Percentiles rank a stretch among this genome's conserved stretches.
Evolutionary conservation across 2,329 filamentous ascomycete species (phyloP).

Genomic region (Rutstroemia sp.): DNA sequence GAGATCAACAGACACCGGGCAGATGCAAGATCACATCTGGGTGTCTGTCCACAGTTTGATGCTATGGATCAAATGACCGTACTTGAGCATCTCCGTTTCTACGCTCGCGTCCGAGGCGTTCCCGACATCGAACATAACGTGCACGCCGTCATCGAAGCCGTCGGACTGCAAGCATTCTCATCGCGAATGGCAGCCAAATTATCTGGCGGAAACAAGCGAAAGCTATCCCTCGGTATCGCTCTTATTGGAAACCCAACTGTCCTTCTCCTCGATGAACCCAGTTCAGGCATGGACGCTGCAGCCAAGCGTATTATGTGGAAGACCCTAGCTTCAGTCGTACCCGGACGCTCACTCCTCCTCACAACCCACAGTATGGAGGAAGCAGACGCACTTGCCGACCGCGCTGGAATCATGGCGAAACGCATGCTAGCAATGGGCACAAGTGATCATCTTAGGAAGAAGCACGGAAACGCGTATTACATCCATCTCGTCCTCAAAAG

Average conservation of each 20-base stretch:
- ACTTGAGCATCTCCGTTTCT: conserved; percentile 78
- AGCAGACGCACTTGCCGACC: conserved; percentile 76
- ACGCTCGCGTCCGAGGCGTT: conserved; percentile 77
- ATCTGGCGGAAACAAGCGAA: conserved; percentile 90
- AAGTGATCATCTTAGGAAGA: conserved; percentile 60
- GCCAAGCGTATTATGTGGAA: conserved; percentile 92
- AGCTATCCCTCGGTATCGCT: conserved; percentile 80
- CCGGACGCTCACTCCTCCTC: conserved; percentile 74
- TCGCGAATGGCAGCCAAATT: conserved; percentile 71
- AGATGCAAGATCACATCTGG: conserved; percentile 66
- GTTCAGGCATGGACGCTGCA: conserved; percentile 81
- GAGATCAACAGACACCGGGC: conserved; percentile 68
- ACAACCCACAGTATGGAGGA: conserved; percentile 97
- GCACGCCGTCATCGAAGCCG: conserved; percentile 66
- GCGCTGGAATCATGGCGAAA: conserved; percentile 78
- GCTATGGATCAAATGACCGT: conserved; percentile 87
- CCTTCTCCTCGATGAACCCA: conserved; percentile 82
- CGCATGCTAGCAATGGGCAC: conserved; percentile 81
- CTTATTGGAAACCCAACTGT: conserved; percentile 89
- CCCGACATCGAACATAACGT: conserved; percentile 71
- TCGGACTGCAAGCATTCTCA: conserved; percentile 65
- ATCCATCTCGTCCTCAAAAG: conserved; percentile 72
- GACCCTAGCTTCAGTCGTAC: conserved; percentile 65
- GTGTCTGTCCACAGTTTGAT: conserved; percentile 86
- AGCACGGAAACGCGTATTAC: conserved; percentile 72